A percentile compares a stretch with the other conserved stretches of the same genome.
These are phyloP conservation scores for Posidonia australis DNA, from an alignment of 106 monocot genomes.

Conservation along the genomic window DNA sequence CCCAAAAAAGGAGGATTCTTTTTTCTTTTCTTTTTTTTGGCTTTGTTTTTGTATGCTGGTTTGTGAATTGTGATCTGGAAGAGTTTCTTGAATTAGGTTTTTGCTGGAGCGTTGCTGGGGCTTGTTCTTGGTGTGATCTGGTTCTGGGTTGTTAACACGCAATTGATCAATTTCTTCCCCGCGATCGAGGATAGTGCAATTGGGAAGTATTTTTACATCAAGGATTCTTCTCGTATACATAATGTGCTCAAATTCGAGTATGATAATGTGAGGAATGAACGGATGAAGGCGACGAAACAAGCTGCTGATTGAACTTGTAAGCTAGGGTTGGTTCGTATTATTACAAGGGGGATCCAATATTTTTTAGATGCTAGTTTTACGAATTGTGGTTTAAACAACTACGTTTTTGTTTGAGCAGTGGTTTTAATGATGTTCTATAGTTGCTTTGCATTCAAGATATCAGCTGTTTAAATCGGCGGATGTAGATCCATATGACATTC, in stretches of 20 bases:
- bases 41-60: background rate
- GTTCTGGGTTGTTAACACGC: conserved; percentile 74
- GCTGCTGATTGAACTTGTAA: conserved; percentile 32
- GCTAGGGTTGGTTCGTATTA: too few species aligned
- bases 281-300: conserved; percentile 40
- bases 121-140: conserved; percentile 64
- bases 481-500: too few species aligned
- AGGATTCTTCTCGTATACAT: conserved; percentile 75
- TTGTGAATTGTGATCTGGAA: background rate
- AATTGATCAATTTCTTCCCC: conserved; percentile 67
- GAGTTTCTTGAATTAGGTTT: conserved; percentile 38
- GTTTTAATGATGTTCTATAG: too few species aligned
- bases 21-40: background rate
- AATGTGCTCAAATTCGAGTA: conserved; percentile 95
- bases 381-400: too few species aligned
- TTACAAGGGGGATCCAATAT: too few species aligned
- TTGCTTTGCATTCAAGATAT: too few species aligned
- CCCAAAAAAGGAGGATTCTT: background rate
- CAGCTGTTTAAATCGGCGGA: too few species aligned
- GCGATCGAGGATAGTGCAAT: conserved; percentile 75
- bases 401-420: too few species aligned
- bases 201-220: conserved; percentile 71
- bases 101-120: conserved; percentile 73
- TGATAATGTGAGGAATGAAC: conserved; percentile 77
- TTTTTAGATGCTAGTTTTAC: too few species aligned